Conservation (phyloP, 139 green algal species). For the Picochlorum sp. region DNA sequence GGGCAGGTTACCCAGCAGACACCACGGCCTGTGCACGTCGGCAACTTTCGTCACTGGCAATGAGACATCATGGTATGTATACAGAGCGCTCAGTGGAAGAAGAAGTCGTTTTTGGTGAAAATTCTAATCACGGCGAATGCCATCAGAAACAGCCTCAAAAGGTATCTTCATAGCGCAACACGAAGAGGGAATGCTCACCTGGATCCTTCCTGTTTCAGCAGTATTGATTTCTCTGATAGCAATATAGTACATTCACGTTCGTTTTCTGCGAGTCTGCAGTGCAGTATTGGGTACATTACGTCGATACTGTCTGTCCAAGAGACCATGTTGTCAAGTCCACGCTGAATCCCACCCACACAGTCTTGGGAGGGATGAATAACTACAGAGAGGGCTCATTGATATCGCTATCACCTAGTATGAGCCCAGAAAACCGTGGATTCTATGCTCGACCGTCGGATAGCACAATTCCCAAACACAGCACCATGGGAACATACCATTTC, state of each 20-base stretch:
- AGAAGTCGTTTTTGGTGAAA: slow-evolving; percentile 34
- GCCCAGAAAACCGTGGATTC: slow-evolving; percentile 5
- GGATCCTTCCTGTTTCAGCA: too few relatives aligned
- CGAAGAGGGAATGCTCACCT: too few relatives aligned
- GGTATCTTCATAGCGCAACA: slow-evolving; percentile 18
- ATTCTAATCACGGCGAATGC: slow-evolving; percentile 18
- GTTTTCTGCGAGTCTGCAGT: too few relatives aligned
- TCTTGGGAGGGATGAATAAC: too few relatives aligned
- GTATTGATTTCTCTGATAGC: too few relatives aligned
- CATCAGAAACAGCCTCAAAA: slow-evolving; percentile 43
- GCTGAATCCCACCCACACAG: too few relatives aligned
- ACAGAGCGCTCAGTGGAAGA: slow-evolving; percentile 26
- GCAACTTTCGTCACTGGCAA: slow-evolving; percentile 12
- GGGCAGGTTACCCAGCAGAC: slow-evolving; percentile 12
- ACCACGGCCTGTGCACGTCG: slow-evolving; percentile 9
- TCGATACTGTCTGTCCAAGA: too few relatives aligned
- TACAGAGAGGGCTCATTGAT: neutral
- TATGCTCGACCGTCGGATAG: slow-evolving; percentile 18
- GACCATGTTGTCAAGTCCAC: too few relatives aligned
- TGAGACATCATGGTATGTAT: neutral
- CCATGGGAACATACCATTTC: too few relatives aligned
- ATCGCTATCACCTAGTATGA: slow-evolving; percentile 15
- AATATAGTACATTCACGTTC: too few relatives aligned
- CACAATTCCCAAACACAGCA: neutral
- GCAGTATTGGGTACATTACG: too few relatives aligned